Conservation (phyloP, 805 yeast genomes). For the Starmerella potacharoeniae region DNA sequence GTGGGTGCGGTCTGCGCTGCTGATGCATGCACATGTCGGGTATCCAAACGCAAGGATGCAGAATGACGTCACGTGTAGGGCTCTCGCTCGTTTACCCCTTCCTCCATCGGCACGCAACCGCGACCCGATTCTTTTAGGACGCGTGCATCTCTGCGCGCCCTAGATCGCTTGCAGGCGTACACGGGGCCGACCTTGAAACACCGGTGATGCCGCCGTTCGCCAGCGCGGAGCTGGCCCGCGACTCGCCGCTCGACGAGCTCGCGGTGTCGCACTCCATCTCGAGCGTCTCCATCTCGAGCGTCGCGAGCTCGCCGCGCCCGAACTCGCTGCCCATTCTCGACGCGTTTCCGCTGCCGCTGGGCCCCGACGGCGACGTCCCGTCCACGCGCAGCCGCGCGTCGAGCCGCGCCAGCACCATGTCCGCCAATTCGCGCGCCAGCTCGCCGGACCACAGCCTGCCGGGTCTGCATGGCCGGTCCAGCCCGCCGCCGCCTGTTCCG, state of each 20-base stretch:
- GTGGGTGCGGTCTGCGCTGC: background rate
- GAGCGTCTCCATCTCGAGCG: background rate
- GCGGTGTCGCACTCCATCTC: conserved; percentile 6
- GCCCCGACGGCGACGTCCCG: background rate
- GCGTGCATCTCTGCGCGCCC: background rate
- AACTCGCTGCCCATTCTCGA: conserved; percentile 12
- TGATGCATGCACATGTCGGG: background rate
- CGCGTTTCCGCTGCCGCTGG: conserved; percentile 16
- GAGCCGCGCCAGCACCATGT: no score
- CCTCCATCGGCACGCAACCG: background rate
- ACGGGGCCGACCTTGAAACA: background rate
- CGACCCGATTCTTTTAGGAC: background rate
- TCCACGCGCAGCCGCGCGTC: no score
- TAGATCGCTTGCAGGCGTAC: background rate
- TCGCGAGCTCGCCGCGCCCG: background rate
- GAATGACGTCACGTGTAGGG: background rate
- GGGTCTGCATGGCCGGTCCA: no score
- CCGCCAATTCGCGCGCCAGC: no score
- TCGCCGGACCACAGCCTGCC: no score
- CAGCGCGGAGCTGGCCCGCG: conserved; percentile 5
- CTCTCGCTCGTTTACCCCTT: background rate
- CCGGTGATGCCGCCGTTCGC: background rate
- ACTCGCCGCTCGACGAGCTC: conserved; percentile 11
- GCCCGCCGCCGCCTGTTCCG: no score
- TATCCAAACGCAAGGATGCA: background rate